phyloP scores from a whole-genome alignment of 1,284 basidiomycete species.

The Apiotrichum siamense region DNA sequence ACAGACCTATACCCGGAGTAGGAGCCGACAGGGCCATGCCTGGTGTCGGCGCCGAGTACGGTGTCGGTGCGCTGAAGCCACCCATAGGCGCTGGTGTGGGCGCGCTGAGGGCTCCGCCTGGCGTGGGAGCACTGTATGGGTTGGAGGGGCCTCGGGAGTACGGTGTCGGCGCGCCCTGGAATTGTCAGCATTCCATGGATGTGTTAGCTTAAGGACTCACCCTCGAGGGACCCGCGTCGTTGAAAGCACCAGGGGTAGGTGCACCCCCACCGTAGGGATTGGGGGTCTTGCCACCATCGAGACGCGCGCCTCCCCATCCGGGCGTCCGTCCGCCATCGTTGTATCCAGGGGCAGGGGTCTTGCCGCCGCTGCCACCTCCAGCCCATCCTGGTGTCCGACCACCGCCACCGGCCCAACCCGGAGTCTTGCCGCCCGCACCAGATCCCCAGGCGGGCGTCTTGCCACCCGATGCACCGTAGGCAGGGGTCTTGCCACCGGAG shows the following conservation, averaged over 20 bases:
- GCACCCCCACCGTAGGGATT: conserved; percentile 53
- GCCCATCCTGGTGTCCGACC: conserved; percentile 46
- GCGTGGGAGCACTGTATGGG: conserved; percentile 37
- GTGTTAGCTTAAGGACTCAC: conserved; percentile 10
- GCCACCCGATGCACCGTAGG: conserved; percentile 4
- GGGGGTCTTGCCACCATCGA: conserved; percentile 50
- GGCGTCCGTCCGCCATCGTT: conserved; percentile 45
- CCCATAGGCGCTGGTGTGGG: conserved; percentile 50
- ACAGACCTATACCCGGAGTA: conserved; percentile 31
- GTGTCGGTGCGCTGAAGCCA: conserved; percentile 46
- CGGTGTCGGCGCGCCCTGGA: conserved; percentile 52
- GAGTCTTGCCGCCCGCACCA: conserved; percentile 52
- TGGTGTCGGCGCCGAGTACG: conserved; percentile 48
- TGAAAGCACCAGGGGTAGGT: conserved; percentile 26
- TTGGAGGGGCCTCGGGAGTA: conserved; percentile 37
- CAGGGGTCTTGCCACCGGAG: conserved; percentile 55
- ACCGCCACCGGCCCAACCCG: conserved; percentile 52
- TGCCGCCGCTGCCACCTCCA: conserved; percentile 10
- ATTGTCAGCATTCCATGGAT: neutral
- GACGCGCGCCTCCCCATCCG: conserved; percentile 29
- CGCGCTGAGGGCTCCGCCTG: conserved; percentile 38
- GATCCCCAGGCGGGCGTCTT: conserved; percentile 46
- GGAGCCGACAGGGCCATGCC: conserved; percentile 42
- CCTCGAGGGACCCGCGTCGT: conserved; percentile 35
- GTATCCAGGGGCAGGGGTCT: neutral